Conservation (phyloP, 2,329 filamentous ascomycete genomes). For the Calonectria ilicicola region DNA sequence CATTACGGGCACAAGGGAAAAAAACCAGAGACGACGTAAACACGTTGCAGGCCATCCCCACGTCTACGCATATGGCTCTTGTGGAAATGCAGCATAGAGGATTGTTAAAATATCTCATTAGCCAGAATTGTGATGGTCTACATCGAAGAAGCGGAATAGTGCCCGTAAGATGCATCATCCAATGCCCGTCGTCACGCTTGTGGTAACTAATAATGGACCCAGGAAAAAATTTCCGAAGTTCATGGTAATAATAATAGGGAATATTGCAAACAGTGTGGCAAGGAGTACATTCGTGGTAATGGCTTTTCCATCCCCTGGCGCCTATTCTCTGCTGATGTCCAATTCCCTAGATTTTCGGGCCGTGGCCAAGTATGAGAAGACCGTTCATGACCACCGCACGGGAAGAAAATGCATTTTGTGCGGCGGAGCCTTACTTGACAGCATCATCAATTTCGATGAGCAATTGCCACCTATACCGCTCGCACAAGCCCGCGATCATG, state of each 20-base stretch:
- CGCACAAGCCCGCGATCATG: slow-evolving; percentile 49
- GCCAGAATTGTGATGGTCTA: slow-evolving; percentile 54
- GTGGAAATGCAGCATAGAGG: slow-evolving; percentile 56
- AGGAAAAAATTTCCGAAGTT: slow-evolving; percentile 59
- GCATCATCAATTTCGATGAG: slow-evolving; percentile 60
- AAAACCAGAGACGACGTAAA: slow-evolving; percentile 47
- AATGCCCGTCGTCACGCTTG: too few species aligned
- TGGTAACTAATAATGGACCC: not conserved
- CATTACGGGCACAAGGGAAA: slow-evolving; percentile 55
- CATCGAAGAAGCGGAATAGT: slow-evolving; percentile 59
- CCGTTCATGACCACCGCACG: slow-evolving; percentile 59
- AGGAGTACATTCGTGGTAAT: slow-evolving; percentile 59
- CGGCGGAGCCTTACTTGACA: slow-evolving; percentile 54
- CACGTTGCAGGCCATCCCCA: slow-evolving; percentile 58
- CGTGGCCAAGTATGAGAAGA: slow-evolving; percentile 56
- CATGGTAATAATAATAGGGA: slow-evolving; percentile 62
- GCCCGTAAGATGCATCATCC: slow-evolving; percentile 44
- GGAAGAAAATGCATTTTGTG: slow-evolving; percentile 57
- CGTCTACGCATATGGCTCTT: slow-evolving; percentile 60
- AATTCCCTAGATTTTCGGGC: slow-evolving; percentile 55
- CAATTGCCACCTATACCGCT: slow-evolving; percentile 47
- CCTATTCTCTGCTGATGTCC: fast-evolving
- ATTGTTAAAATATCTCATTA: slow-evolving; percentile 56
- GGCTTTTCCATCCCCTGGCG: fast-evolving
- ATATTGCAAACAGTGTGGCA: slow-evolving; percentile 56